Evolutionary conservation across 2,329 filamentous ascomycete species (phyloP), one percentile per base, ranked within the genome.

Genomic region (Phaeosphaeriaceae sp.): DNA sequence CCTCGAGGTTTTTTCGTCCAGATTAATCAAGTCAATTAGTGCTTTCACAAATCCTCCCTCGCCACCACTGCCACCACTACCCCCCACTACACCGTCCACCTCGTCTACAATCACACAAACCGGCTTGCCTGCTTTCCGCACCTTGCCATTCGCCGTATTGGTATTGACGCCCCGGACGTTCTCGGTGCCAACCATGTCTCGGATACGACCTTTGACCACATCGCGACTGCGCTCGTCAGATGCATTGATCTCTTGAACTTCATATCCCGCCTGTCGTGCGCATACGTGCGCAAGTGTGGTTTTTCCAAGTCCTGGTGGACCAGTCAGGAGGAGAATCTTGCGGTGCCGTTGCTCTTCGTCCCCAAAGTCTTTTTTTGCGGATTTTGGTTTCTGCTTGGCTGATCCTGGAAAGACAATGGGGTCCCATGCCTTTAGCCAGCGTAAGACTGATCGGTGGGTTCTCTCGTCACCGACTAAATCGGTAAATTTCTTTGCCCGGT

Each of bases 11-110:
- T 87, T 92, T 73, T 96, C 90, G 64, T 97, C 94, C 9, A 90
- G 78, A 38, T 88, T 79, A 37, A 97, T 87, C 3, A 99, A 81
- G 62, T 99, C 94, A 54, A 99, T 93, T 51, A 99, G 77, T 1
- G 94, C 94, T 70, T 92, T 96, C 74, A 99, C 87, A 60, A 99
- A 99, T 0, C 94, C 94, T 42, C 93, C 93, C 69, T 99, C 94
- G 30, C 92, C 77, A 28, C 69, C 89, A 26, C 23, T 26, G 23
- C 81, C 79, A 4, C 88, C 87, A 32, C 56, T 63, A 9, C 93
- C 92, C 17, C 88, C 82, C 2, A 96, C 91, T 0, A 95, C 94
- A 33, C 94, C 94, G 68, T 99, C 94, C 1, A 97, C 94, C 74
- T 99, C 94, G 66, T 99, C 94, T 1, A 99, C 91, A 2, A 99